phyloP scores from a whole-genome alignment of 176 grass and related monocot species.

The Musa troglodytarum region DNA sequence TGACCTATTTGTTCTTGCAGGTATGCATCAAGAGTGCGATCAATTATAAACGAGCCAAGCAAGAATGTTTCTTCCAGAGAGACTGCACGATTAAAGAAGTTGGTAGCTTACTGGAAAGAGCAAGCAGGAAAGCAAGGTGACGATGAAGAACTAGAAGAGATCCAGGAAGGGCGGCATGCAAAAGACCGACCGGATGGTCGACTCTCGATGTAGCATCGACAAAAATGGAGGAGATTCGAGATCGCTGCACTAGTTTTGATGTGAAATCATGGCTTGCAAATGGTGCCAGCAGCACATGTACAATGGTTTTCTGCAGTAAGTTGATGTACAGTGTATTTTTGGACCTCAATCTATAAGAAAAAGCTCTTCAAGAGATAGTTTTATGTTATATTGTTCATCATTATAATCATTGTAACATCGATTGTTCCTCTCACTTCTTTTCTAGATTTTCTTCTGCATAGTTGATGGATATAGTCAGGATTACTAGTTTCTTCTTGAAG shows the following conservation, averaged over 20 bases:
- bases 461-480: no score
- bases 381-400: no score
- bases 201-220: not conserved
- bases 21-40: slow-evolving; percentile 94
- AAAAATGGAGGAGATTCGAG: not conserved
- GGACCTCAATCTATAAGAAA: slow-evolving; percentile 1
- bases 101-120: slow-evolving; percentile 87
- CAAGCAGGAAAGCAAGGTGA: slow-evolving; percentile 78
- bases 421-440: no score
- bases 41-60: slow-evolving; percentile 85
- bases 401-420: no score
- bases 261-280: not conserved
- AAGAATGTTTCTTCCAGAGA: slow-evolving; percentile 86
- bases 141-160: slow-evolving; percentile 78
- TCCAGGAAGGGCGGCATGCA: slow-evolving; percentile 52
- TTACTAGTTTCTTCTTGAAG: no score
- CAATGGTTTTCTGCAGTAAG: not conserved
- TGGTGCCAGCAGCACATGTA: not conserved
- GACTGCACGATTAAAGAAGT: slow-evolving; percentile 72
- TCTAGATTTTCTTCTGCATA: no score
- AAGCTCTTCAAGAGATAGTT: not conserved
- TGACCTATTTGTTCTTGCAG: slow-evolving; percentile 17
- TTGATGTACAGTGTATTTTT: not conserved
- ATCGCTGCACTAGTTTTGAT: not conserved
- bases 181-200: slow-evolving; percentile 25